phyloP scores from a whole-genome alignment of 768 basidiomycete species.

The Naganishia vishniacii region DNA sequence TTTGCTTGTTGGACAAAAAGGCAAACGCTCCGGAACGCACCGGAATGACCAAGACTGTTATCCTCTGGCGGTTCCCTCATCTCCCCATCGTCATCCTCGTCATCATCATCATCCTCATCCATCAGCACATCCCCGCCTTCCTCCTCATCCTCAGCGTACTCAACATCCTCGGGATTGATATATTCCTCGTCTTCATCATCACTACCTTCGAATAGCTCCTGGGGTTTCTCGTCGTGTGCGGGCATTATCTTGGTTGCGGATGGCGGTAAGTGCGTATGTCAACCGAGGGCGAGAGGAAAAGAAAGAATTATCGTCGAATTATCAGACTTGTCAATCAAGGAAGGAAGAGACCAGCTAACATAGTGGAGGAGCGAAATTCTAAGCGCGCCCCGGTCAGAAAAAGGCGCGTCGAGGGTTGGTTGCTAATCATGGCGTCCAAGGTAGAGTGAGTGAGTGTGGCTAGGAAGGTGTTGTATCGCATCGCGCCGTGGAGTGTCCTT shows the following conservation, averaged over 20 bases:
- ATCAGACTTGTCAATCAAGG: background rate
- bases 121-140: conserved; percentile 34
- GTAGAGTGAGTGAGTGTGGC: too few species aligned
- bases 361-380: background rate
- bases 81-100: conserved; percentile 55
- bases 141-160: conserved; percentile 28
- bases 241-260: conserved; percentile 2
- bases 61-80: conserved; percentile 51
- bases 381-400: background rate
- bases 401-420: background rate
- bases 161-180: conserved; percentile 24
- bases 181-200: conserved; percentile 19
- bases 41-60: conserved; percentile 30
- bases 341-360: background rate
- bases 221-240: conserved; percentile 8
- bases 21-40: too few species aligned
- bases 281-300: too few species aligned
- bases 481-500: too few species aligned
- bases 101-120: conserved; percentile 45
- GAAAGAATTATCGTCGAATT: too few species aligned
- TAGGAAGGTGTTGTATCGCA: too few species aligned
- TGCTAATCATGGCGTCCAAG: too few species aligned
- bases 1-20: too few species aligned
- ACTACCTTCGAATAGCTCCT: conserved; percentile 14
- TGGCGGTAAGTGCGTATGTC: too few species aligned